Base-by-base conservation (phyloP, 495 filamentous ascomycete species). In the Penicillium lividum region DNA sequence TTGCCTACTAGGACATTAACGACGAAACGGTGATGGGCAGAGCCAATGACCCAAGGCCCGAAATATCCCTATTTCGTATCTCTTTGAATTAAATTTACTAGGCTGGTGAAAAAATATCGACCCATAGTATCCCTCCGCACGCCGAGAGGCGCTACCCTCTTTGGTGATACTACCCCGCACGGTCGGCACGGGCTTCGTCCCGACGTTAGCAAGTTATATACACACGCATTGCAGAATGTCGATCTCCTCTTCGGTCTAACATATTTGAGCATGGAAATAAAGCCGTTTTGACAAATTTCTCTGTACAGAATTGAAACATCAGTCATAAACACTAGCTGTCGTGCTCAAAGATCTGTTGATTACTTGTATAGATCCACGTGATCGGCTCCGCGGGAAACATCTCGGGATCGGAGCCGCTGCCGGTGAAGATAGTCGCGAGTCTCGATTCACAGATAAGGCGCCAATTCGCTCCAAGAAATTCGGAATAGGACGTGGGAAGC, bases 1-100 rank as follows among this genome's bases (percentile, higher is more conserved):
- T 63, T 43, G 56, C 61, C 3, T 63, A 63, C 30, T 63, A 48
- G 15, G 38, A 3, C 1, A 33, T 15, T 38, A 0, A 33, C 7
- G 31, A 33, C 10, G 31, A 10, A 5, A 33, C 31, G 31, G 31
- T 5, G 31, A 33, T 10, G 13, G 33, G 8, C 8, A 36, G 9
- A 36, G 9, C 33, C 7, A 36, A 4, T 11, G 6, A 9, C 13
- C 33, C 10, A 11, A 0, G 9, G 9, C 33, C 33, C 33, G 33
- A 11, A 1, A 22, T 22, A 22, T 33, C 3, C 3, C 3, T 33
- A 33, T 33, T 33, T 22, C 22, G 22, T 22, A 22, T 22, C 22
- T 22, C 22, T 22, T 22, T 22, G 22, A 22, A 22, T 22, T 22
- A 2, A 1, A 22, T 22, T 2, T 22, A 1, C 2, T 22, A 22